Base-by-base conservation (phyloP, 352 stramenopile species). In the Globisporangium middletonii region DNA sequence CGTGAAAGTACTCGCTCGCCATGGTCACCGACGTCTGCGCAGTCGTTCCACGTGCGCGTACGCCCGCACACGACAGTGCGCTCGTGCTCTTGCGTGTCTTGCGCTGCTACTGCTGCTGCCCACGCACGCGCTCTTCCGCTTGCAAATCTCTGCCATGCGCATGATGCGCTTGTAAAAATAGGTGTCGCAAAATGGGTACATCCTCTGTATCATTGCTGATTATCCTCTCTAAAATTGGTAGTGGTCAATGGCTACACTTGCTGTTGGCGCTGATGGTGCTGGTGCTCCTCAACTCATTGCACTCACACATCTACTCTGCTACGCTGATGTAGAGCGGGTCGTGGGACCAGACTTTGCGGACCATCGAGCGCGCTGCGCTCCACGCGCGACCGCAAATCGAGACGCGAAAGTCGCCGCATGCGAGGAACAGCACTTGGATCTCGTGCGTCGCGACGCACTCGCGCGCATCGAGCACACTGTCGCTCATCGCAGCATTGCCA, bases 401-500 rank as follows among this genome's bases (percentile, higher is more conserved):
- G 16, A 87, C 67, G 19, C 68, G 48, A 57, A 85, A 92, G 19
- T 60, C 59, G 12, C 81, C 81, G 50, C 85, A 69, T 1, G 81
- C 83, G 41, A 92, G 59, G 63, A 92, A 89, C 38, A 88, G 60
- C 57, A 72, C 73, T 49, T 79, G 71, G 28, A 92, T 51, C 53
- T 79, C 63, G 55, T 30, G 54, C 15, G 11, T 27, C 16, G 45
- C n/a, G 18, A 28, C 18, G 6, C 13, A 4, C 50, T 54, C 33
- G 26, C 41, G 41, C 41, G 41, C 18, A 18, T 18, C 41, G 41
- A 23, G 15, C 18, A 19, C 41, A 8, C 18, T 46, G 13, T 18
- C 18, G 41, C n/a, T 19, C 15, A 46, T 13, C 23, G 23, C 23
- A n/a, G 41, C 55, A 12, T 5, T 42, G 15, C 38, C 26, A 33